A percentile compares a stretch with the other conserved stretches of the same genome.
These are phyloP conservation scores for Xerocomus spinulosus DNA, from an alignment of 768 basidiomycete genomes.

Conservation along the genomic window DNA sequence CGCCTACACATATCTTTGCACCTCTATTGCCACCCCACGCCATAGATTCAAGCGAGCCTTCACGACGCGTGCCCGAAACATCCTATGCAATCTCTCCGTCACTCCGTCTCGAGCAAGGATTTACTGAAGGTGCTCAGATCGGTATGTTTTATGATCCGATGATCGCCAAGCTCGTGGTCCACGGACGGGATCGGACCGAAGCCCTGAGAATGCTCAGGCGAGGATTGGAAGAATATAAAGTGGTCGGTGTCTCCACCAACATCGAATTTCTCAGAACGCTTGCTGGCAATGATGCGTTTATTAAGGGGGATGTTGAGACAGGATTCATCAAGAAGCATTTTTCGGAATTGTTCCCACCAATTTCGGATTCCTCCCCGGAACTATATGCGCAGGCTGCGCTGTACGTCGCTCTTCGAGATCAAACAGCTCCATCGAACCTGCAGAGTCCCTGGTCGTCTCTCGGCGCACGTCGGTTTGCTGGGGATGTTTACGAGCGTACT, in stretches of 20 bases:
- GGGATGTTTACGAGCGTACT: conserved; percentile 59
- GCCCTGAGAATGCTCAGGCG: conserved; percentile 76
- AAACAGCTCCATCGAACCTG: conserved; percentile 27
- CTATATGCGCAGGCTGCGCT: conserved; percentile 77
- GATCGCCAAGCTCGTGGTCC: conserved; percentile 89
- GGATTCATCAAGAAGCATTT: conserved; percentile 93
- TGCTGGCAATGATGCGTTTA: conserved; percentile 73
- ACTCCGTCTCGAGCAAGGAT: conserved; percentile 88
- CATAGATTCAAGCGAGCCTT: conserved; percentile 17
- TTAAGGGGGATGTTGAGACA: conserved; percentile 79
- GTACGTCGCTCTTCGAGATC: conserved; percentile 66
- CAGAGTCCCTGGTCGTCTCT: conserved; percentile 68
- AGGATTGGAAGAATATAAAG: conserved; percentile 83
- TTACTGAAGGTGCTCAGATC: conserved; percentile 71
- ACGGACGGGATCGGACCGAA: conserved; percentile 78
- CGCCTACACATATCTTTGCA: conserved; percentile 67
- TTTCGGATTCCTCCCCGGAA: conserved; percentile 53
- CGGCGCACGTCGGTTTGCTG: conserved; percentile 72
- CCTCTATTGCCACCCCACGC: conserved; percentile 36
- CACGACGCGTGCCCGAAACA: conserved; percentile 19
- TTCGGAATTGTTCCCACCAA: conserved; percentile 71
- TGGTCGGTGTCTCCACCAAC: conserved; percentile 90
- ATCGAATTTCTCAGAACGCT: conserved; percentile 80
- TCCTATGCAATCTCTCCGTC: conserved; percentile 43
- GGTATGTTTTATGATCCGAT: conserved; percentile 90